Evolutionary conservation across 805 yeast species (phyloP).

Genomic region (Kockiozyma suomiensis): DNA sequence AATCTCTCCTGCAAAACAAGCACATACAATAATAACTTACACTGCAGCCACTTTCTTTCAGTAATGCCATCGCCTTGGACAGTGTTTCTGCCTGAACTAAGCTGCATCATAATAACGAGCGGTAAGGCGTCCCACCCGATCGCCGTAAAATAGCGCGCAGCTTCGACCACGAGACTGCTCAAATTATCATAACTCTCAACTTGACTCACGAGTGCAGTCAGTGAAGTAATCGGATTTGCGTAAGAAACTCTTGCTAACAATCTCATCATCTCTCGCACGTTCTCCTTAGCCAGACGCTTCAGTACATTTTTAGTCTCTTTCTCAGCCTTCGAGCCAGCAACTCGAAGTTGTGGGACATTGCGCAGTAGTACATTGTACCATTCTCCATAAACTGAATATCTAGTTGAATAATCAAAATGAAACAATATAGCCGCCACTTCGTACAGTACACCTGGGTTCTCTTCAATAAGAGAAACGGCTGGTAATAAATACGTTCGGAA

Average conservation of each 20-base stretch:
- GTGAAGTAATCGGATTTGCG: conserved; percentile 77
- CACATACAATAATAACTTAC: conserved; percentile 30
- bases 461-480: conserved; percentile 54
- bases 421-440: conserved; percentile 60
- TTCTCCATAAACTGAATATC: conserved; percentile 83
- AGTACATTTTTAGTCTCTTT: conserved; percentile 76
- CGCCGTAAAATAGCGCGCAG: conserved; percentile 71
- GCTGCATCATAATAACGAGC: conserved; percentile 67
- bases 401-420: conserved; percentile 57
- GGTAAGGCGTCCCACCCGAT: conserved; percentile 87
- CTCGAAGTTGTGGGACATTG: conserved; percentile 56
- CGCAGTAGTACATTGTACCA: conserved; percentile 61
- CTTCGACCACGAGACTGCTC: conserved; percentile 72
- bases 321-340: conserved; percentile 67
- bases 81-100: conserved; percentile 67
- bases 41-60: conserved; percentile 80
- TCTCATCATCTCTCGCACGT: conserved; percentile 71
- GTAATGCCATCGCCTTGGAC: conserved; percentile 78
- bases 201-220: conserved; percentile 71
- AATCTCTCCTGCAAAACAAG: neutral
- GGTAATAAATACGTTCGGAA: conserved; percentile 71
- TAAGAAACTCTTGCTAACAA: conserved; percentile 70
- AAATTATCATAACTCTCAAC: conserved; percentile 91
- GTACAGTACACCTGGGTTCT: conserved; percentile 61
- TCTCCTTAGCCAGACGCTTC: conserved; percentile 81